Conservation (phyloP, 441 rosid species). For the Biscutella laevigata region DNA sequence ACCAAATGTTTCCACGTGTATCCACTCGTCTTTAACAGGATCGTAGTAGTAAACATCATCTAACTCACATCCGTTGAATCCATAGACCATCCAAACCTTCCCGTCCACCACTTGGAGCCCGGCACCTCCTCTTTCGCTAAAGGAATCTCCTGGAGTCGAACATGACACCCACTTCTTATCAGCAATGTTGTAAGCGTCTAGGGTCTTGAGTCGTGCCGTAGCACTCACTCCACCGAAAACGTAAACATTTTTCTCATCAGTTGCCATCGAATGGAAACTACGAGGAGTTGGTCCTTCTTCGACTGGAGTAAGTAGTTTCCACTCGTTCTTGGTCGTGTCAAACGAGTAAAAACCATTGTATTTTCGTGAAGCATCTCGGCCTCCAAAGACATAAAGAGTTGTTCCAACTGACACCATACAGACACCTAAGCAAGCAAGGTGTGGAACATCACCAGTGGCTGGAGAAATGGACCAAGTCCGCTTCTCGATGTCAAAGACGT, state of each 20-base stretch:
- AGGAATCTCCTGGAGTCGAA: constrained; percentile 36
- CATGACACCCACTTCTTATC: constrained; percentile 44
- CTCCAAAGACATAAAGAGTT: constrained; percentile 65
- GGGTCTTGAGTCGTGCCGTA: constrained; percentile 52
- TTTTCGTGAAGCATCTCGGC: constrained; percentile 47
- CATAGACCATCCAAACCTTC: constrained; percentile 73
- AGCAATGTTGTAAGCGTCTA: constrained; percentile 51
- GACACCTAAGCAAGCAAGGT: constrained; percentile 65
- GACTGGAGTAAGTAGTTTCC: constrained; percentile 45
- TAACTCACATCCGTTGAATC: constrained; percentile 52
- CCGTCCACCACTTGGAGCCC: constrained; percentile 49
- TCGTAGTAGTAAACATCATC: constrained; percentile 65
- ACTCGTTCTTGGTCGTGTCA: constrained; percentile 40
- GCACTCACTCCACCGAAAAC: constrained; percentile 71
- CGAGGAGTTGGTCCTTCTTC: constrained; percentile 49
- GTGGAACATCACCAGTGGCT: constrained; percentile 56
- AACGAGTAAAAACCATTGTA: constrained; percentile 63
- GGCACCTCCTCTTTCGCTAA: constrained; percentile 59
- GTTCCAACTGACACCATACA: constrained; percentile 47
- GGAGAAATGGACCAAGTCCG: constrained; percentile 45
- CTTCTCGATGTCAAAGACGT: constrained; percentile 48
- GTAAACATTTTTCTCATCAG: constrained; percentile 46
- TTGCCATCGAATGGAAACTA: constrained; percentile 63
- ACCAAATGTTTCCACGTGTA: constrained; percentile 45
- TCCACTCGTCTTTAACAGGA: constrained; percentile 39